Evolutionary conservation across 2,329 filamentous ascomycete genomes (phyloP).

Genomic region (Penicillium sp.): DNA sequence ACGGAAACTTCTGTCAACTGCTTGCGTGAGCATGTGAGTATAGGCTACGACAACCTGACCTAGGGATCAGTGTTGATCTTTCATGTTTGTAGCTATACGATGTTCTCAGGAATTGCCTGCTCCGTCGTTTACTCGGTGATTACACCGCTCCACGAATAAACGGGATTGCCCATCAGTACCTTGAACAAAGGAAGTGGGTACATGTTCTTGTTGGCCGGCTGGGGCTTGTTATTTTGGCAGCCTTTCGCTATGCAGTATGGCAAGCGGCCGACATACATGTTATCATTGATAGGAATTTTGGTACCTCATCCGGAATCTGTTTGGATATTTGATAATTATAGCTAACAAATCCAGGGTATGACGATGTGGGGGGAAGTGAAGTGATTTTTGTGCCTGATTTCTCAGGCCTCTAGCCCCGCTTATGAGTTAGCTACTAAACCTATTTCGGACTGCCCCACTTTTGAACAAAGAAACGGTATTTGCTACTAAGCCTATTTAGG

Average conservation of each 20-base stretch:
- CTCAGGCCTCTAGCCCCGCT: no score
- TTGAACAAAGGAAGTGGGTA: slow-evolving; percentile 42
- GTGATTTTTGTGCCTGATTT: no score
- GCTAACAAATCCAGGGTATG: slow-evolving; percentile 21
- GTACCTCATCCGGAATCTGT: slow-evolving; percentile 17
- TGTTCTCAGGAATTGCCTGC: slow-evolving; percentile 38
- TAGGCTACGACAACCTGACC: not conserved
- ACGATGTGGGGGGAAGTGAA: slow-evolving; percentile 34
- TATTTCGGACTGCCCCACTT: no score
- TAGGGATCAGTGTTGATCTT: not conserved
- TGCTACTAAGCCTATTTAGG: no score
- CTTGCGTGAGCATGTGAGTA: slow-evolving; percentile 43
- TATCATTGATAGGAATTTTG: slow-evolving; percentile 34
- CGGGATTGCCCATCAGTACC: slow-evolving; percentile 34
- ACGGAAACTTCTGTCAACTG: slow-evolving; percentile 45
- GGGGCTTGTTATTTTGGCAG: slow-evolving; percentile 49
- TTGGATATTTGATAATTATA: not conserved
- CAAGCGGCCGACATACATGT: slow-evolving; percentile 36
- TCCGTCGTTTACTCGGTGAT: slow-evolving; percentile 43
- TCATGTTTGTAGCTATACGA: slow-evolving; percentile 33
- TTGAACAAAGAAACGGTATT: no score
- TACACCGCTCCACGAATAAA: slow-evolving; percentile 36
- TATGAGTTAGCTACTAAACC: no score
- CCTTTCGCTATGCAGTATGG: slow-evolving; percentile 48
- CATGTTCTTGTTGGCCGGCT: slow-evolving; percentile 45